Percentiles rank a stretch among this genome's conserved stretches.
phyloP scores from a whole-genome alignment of 208 protist genomes.

The Chromosphaera perkinsii region DNA sequence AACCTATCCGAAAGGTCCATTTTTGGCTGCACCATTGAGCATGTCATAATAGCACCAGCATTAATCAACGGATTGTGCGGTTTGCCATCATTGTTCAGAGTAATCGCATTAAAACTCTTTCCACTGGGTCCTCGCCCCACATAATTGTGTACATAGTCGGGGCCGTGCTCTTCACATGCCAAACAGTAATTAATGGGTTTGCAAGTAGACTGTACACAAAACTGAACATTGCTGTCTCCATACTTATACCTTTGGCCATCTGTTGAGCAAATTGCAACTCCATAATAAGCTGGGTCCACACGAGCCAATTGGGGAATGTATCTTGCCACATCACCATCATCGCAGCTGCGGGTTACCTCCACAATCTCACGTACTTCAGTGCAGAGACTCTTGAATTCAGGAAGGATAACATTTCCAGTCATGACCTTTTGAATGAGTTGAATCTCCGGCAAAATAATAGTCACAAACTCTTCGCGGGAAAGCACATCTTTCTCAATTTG shows the following conservation, averaged over 20 bases:
- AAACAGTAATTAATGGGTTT: constrained; percentile 21
- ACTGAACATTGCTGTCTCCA: constrained; percentile 15
- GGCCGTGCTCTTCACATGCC: constrained; percentile 13
- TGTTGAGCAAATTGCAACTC: constrained; percentile 16
- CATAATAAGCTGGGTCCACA: constrained; percentile 2
- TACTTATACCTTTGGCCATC: constrained; percentile 14
- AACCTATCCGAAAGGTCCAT: not conserved
- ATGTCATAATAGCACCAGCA: constrained; percentile 41
- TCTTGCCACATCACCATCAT: no score
- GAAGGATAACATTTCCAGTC: no score
- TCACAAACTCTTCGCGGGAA: no score
- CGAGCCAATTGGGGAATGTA: no score
- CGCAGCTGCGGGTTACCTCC: no score
- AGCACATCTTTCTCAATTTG: no score
- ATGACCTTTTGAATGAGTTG: no score
- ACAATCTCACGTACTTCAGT: no score
- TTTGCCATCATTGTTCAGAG: constrained; percentile 33
- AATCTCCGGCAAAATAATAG: no score
- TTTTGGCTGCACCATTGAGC: not conserved
- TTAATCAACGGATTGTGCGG: constrained; percentile 62
- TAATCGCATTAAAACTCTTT: constrained; percentile 45
- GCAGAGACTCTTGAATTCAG: no score
- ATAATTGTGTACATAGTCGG: constrained; percentile 43
- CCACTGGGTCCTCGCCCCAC: constrained; percentile 50
- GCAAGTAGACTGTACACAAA: constrained; percentile 24